phyloP scores from a whole-genome alignment of 257 asterid genomes.

The Cordia subcordata region DNA sequence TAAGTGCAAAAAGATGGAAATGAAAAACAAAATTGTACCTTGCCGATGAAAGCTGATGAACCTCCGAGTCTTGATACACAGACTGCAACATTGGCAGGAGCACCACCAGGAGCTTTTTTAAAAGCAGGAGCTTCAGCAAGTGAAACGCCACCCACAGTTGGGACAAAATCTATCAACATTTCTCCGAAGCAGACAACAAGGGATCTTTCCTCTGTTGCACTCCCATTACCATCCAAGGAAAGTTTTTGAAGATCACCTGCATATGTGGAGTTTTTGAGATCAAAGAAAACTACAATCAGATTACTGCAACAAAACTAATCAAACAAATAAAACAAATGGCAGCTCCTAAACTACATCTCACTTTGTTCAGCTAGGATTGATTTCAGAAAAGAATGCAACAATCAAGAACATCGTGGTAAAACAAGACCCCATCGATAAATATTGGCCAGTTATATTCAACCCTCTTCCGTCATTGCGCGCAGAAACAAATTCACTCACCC shows the following conservation, averaged over 20 bases:
- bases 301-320: neutral
- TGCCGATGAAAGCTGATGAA: constrained; percentile 85
- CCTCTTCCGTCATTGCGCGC: too few relatives aligned
- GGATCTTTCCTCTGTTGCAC: constrained; percentile 23
- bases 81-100: constrained; percentile 93
- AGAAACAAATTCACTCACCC: too few relatives aligned
- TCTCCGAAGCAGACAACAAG: constrained; percentile 89
- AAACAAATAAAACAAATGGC: neutral
- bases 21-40: constrained; percentile 37
- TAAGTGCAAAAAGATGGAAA: neutral
- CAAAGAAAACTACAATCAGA: neutral
- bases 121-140: constrained; percentile 93
- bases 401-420: neutral
- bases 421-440: too few relatives aligned
- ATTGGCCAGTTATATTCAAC: too few relatives aligned
- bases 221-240: constrained; percentile 38
- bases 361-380: neutral
- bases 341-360: neutral
- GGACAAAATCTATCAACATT: constrained; percentile 92
- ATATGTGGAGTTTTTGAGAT: constrained; percentile 4
- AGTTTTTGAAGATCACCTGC: constrained; percentile 50
- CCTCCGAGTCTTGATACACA: constrained; percentile 81
- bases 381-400: too few relatives aligned
- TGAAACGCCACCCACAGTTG: constrained; percentile 76
- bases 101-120: constrained; percentile 87